Conservation (phyloP, 306 rosid genomes). For the Cucumis cinereus region DNA sequence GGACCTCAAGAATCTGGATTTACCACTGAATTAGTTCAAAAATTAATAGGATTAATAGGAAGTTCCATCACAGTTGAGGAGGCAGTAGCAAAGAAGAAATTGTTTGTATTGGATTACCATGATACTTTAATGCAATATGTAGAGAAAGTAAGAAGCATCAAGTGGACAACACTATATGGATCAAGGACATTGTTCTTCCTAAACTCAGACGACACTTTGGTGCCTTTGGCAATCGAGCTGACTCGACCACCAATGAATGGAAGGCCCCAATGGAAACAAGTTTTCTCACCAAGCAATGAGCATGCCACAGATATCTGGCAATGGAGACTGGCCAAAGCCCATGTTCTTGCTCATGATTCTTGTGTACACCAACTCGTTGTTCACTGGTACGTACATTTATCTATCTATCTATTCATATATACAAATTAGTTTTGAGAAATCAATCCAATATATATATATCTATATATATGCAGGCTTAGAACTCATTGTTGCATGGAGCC, state of each 20-base stretch:
- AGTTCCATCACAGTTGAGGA: slow-evolving; percentile 21
- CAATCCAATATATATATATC: too few species aligned
- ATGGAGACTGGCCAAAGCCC: slow-evolving; percentile 80
- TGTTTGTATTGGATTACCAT: slow-evolving; percentile 65
- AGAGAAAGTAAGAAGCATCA: slow-evolving; percentile 27
- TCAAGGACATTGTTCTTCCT: slow-evolving; percentile 63
- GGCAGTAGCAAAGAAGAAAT: slow-evolving; percentile 50
- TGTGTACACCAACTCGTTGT: slow-evolving; percentile 65
- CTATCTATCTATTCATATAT: too few species aligned
- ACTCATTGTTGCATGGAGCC: slow-evolving; percentile 72
- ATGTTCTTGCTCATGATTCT: slow-evolving; percentile 70
- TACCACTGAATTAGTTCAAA: slow-evolving; percentile 36
- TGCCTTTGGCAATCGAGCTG: slow-evolving; percentile 58
- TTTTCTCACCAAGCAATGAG: slow-evolving; percentile 31
- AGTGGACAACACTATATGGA: slow-evolving; percentile 60
- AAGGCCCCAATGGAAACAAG: slow-evolving; percentile 59
- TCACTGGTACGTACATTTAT: slow-evolving; percentile 39
- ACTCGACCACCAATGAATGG: slow-evolving; percentile 50
- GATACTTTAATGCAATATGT: slow-evolving; percentile 56
- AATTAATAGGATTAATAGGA: slow-evolving; percentile 38
- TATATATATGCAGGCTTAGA: slow-evolving; percentile 37
- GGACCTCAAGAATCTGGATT: slow-evolving; percentile 69
- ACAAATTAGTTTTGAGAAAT: too few species aligned
- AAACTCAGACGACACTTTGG: slow-evolving; percentile 28
- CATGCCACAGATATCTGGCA: slow-evolving; percentile 57